These are phyloP conservation scores for Thraustotheca clavata DNA, from an alignment of 352 stramenopile species.

Conservation along the genomic window DNA sequence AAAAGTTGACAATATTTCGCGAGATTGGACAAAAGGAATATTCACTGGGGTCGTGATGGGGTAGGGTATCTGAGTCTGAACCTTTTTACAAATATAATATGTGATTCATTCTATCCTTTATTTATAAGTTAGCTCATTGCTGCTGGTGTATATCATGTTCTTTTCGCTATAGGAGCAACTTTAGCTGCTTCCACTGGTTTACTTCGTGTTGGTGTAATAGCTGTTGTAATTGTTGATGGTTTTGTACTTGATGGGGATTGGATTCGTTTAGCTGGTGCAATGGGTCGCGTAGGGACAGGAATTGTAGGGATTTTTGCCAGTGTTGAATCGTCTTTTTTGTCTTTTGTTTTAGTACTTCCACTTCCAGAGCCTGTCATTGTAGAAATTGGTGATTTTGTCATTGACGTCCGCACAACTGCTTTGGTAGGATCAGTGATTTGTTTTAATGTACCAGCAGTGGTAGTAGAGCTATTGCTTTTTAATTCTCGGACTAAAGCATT, in stretches of 20 bases:
- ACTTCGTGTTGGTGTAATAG: neutral
- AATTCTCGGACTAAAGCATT: neutral
- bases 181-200: neutral
- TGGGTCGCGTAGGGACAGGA: constrained; percentile 18
- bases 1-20: no score
- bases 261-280: constrained; percentile 11
- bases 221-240: neutral
- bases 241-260: constrained; percentile 12
- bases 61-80: no score
- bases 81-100: no score
- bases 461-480: constrained; percentile 1
- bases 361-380: neutral
- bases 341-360: neutral
- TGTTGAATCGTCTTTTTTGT: constrained; percentile 18
- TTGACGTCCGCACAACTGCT: neutral
- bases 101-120: no score
- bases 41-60: no score
- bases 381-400: neutral
- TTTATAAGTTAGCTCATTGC: no score
- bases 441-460: constrained; percentile 3
- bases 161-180: constrained; percentile 10
- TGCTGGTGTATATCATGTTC: neutral
- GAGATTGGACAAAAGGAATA: no score
- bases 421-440: constrained; percentile 16
- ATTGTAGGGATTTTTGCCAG: constrained; percentile 21